phyloP scores from a whole-genome alignment of 441 rosid species.

The Jatropha podagrica region DNA sequence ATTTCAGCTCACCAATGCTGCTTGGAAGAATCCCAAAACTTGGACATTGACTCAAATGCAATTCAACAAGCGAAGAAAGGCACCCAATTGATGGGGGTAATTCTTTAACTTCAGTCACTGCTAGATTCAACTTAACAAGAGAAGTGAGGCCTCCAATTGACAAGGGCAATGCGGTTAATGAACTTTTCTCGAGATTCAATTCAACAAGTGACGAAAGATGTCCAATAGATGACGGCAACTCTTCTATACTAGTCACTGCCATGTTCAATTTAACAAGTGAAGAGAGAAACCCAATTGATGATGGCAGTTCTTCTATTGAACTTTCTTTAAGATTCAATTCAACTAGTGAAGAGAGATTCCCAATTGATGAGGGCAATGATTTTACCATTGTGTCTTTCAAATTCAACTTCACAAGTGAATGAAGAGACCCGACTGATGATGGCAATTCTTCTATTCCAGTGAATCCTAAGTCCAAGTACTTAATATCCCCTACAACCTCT shows the following conservation, averaged over 20 bases:
- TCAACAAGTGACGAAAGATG: slow-evolving; percentile 21
- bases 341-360: slow-evolving; percentile 18
- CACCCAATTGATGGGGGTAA: slow-evolving; percentile 17
- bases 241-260: slow-evolving; percentile 14
- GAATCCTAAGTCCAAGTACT: slow-evolving; percentile 8
- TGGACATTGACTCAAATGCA: slow-evolving; percentile 23
- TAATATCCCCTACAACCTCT: slow-evolving; percentile 18
- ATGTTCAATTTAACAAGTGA: slow-evolving; percentile 17
- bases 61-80: slow-evolving; percentile 17
- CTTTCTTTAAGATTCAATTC: slow-evolving; percentile 17
- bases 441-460: slow-evolving; percentile 22
- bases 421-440: slow-evolving; percentile 15
- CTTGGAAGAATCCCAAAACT: slow-evolving; percentile 13
- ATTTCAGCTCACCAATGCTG: slow-evolving; percentile 21
- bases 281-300: slow-evolving; percentile 19
- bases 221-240: slow-evolving; percentile 19
- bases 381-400: slow-evolving; percentile 15
- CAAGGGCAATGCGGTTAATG: slow-evolving; percentile 15
- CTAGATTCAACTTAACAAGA: slow-evolving; percentile 18
- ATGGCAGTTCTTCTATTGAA: slow-evolving; percentile 12
- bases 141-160: slow-evolving; percentile 21
- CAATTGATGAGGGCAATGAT: slow-evolving; percentile 23
- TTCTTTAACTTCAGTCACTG: slow-evolving; percentile 19
- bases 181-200: slow-evolving; percentile 21
- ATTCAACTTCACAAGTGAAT: slow-evolving; percentile 11